Evolutionary conservation across 768 basidiomycete genomes (phyloP), one percentile per base, ranked within the genome.

Genomic region (Cantharellus cinnabarinus): DNA sequence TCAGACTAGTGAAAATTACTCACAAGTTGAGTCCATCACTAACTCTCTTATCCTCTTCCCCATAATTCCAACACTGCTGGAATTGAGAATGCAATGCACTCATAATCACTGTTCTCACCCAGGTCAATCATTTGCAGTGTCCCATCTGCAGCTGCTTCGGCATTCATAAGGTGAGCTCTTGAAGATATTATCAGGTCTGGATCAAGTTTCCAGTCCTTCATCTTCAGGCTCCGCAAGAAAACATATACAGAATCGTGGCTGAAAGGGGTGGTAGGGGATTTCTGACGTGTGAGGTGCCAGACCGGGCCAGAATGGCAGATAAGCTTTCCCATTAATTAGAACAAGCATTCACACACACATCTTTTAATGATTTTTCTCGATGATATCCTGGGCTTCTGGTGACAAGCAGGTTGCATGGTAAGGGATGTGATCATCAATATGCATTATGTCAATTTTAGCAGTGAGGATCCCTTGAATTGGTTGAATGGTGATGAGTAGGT

Each of bases 11-110:
- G 20, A 58, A n/a, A 4, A n/a, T 15, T 38, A 63, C 65, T 42
- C 42, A 70, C 70, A 71, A 5, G 69, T 61, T 2, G 68, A 71
- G 59, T 71, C 70, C 4, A 71, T 38, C 4, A 64, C 52, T 10
- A 68, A 58, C 52, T 72, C 71, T 4, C 62, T 60, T 1, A 71
- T 62, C 2, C 60, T 37, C 1, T 60, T 65, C 1, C 63, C 60
- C 63, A 68, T 58, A 65, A 58, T 0, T 48, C 3, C 20, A 71
- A 52, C 0, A 67, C 35, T 3, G 66, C 63, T 3, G 67, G 65
- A 4, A 71, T 58, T 3, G 66, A 52, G 61, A 70, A 71, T 2
- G 65, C 67, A 15, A 71, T 50, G 3, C 10, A 14, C 14, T 54
- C 52, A 38, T 48, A 48, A 10, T 48, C 44, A 10, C 10, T 29